A percentile compares a stretch with the other conserved stretches of the same genome.
These are phyloP conservation scores for Cetradonia linearis DNA, from an alignment of 495 filamentous ascomycete species.

Conservation along the genomic window DNA sequence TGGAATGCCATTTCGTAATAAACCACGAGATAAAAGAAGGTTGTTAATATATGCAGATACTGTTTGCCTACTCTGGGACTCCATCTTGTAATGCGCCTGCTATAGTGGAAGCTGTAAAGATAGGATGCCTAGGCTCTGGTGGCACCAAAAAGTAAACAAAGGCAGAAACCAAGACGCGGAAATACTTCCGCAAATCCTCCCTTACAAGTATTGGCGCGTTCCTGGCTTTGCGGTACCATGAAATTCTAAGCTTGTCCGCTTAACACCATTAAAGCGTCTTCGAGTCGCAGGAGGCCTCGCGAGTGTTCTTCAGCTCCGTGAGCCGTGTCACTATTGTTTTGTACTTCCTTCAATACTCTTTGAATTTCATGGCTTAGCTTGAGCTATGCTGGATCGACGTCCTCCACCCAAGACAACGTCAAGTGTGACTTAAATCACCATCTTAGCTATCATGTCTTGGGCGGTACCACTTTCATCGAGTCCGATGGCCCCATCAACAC, in stretches of 20 bases:
- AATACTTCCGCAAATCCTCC: neutral
- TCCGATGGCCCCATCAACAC: slow-evolving; percentile 22
- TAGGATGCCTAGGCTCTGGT: neutral
- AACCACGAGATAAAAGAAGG: slow-evolving; percentile 76
- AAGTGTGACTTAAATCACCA: neutral
- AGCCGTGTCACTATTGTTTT: neutral
- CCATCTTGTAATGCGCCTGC: slow-evolving; percentile 41
- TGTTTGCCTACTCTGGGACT: slow-evolving; percentile 67
- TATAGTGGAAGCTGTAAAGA: neutral
- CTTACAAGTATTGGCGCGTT: slow-evolving; percentile 3
- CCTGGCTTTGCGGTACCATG: neutral
- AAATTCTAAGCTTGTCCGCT: slow-evolving; percentile 4
- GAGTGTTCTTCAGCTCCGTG: neutral
- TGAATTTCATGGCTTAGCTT: neutral
- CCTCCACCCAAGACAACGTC: neutral
- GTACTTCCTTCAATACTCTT: too few species aligned
- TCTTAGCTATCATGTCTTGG: slow-evolving; percentile 16
- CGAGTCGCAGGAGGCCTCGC: neutral
- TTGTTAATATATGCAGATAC: slow-evolving; percentile 96
- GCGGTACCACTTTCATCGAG: slow-evolving; percentile 24
- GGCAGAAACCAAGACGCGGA: neutral
- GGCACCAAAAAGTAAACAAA: slow-evolving; percentile 13
- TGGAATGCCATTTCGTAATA: slow-evolving; percentile 69
- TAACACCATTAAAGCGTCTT: neutral
- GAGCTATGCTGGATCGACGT: neutral